Conservation (phyloP, 495 filamentous ascomycete genomes). For the Penicillium lividum region DNA sequence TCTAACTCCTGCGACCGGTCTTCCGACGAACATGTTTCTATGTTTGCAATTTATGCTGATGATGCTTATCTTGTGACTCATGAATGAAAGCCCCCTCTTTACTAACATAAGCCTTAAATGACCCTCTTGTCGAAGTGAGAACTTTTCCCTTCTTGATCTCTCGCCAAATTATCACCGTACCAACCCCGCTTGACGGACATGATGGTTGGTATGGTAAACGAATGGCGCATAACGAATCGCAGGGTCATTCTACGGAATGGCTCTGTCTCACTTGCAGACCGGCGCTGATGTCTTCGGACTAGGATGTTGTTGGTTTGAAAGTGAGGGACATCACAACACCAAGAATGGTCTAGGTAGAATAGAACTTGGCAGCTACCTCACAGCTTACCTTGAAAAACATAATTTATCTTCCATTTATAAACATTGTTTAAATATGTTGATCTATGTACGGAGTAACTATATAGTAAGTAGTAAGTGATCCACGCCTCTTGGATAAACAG, state of each 20-base stretch:
- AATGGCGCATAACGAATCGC: conserved; percentile 46
- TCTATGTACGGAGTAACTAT: too few species aligned
- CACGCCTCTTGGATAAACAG: too few species aligned
- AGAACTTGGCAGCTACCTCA: background rate
- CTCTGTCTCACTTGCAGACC: conserved; percentile 55
- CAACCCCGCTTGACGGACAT: conserved; percentile 39
- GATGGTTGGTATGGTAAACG: conserved; percentile 56
- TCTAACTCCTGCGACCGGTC: background rate
- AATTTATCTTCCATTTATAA: too few species aligned
- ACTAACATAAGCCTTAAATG: background rate
- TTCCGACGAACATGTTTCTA: background rate
- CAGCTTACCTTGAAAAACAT: background rate
- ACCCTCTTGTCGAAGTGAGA: too few species aligned
- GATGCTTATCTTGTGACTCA: background rate
- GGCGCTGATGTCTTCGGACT: conserved; percentile 39
- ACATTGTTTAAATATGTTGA: too few species aligned
- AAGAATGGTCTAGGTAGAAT: background rate
- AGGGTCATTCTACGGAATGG: conserved; percentile 23
- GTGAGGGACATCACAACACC: conserved; percentile 45
- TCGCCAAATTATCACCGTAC: conserved; percentile 54
- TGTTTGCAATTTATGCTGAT: background rate
- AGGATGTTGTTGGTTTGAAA: conserved; percentile 52
- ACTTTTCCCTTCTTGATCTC: background rate
- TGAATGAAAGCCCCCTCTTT: background rate
- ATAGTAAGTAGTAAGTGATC: too few species aligned